These are phyloP conservation scores for Protea cynaroides DNA, from an alignment of 164 flowering plant species.

Conservation along the genomic window DNA sequence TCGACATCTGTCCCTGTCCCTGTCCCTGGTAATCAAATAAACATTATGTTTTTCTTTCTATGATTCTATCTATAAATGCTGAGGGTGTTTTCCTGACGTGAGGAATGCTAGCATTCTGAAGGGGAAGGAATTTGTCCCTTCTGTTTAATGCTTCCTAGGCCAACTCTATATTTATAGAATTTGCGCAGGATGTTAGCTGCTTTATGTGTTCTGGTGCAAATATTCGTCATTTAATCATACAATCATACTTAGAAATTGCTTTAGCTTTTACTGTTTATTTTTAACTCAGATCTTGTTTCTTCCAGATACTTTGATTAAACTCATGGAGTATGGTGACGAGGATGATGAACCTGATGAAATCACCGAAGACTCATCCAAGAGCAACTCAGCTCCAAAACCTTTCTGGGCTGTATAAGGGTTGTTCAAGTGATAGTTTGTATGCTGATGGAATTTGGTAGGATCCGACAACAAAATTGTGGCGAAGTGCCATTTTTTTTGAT, in stretches of 20 bases:
- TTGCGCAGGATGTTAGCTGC: too few species aligned
- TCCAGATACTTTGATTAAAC: slow-evolving; percentile 69
- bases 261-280: not conserved
- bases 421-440: too few species aligned
- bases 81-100: not conserved
- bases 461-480: too few species aligned
- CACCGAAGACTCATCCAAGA: slow-evolving; percentile 17
- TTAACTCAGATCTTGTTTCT: not conserved
- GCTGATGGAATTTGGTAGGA: too few species aligned
- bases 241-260: too few species aligned
- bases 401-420: slow-evolving; percentile 63
- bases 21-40: slow-evolving; percentile 45
- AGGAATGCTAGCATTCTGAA: not conserved
- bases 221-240: not conserved
- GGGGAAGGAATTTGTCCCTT: not conserved
- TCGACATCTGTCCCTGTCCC: slow-evolving; percentile 25
- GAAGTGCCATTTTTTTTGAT: too few species aligned
- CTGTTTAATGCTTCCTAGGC: too few species aligned
- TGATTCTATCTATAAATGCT: not conserved
- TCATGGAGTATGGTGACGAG: slow-evolving; percentile 91
- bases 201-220: not conserved
- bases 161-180: too few species aligned
- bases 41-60: not conserved
- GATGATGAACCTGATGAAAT: slow-evolving; percentile 62
- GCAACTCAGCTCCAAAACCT: slow-evolving; percentile 47